Evolutionary conservation across 1,139 yeast species (phyloP).

Genomic region (Suhomyces anneliseae): DNA sequence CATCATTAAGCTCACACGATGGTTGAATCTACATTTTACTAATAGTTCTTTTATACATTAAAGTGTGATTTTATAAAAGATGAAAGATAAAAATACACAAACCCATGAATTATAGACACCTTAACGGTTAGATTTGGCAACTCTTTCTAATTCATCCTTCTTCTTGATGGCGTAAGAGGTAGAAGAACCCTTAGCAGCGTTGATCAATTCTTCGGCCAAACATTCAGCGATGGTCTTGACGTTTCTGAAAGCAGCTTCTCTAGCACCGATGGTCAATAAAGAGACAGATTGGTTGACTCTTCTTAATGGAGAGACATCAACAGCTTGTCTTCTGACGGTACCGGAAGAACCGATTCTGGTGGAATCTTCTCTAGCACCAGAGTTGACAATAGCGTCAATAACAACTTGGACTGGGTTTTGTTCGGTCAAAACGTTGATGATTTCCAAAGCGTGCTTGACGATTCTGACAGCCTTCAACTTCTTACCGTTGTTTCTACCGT

Average conservation of each 20-base stretch:
- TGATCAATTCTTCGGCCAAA: slow-evolving; percentile 99
- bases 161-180: slow-evolving; percentile 99
- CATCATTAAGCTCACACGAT: no score
- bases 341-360: slow-evolving; percentile 99
- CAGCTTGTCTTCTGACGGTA: slow-evolving; percentile 99
- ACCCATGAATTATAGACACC: slow-evolving; percentile 17
- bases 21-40: neutral
- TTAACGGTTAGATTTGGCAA: slow-evolving; percentile 99
- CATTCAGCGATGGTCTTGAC: slow-evolving; percentile 99
- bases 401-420: slow-evolving; percentile 99
- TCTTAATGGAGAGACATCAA: slow-evolving; percentile 99
- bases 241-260: slow-evolving; percentile 99
- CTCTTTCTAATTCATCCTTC: slow-evolving; percentile 99
- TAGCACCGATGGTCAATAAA: slow-evolving; percentile 98
- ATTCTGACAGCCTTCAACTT: slow-evolving; percentile 99
- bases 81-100: slow-evolving; percentile 22
- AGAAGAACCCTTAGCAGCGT: slow-evolving; percentile 99
- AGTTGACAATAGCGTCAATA: slow-evolving; percentile 99
- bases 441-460: slow-evolving; percentile 98
- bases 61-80: slow-evolving; percentile 10
- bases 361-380: slow-evolving; percentile 99
- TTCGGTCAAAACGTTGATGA: slow-evolving; percentile 96
- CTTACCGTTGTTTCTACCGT: slow-evolving; percentile 99
- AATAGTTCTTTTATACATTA: slow-evolving; percentile 18
- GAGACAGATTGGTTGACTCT: slow-evolving; percentile 99